phyloP scores from a whole-genome alignment of 108 stramenopile genomes.

The Schizochytrium sp. region DNA sequence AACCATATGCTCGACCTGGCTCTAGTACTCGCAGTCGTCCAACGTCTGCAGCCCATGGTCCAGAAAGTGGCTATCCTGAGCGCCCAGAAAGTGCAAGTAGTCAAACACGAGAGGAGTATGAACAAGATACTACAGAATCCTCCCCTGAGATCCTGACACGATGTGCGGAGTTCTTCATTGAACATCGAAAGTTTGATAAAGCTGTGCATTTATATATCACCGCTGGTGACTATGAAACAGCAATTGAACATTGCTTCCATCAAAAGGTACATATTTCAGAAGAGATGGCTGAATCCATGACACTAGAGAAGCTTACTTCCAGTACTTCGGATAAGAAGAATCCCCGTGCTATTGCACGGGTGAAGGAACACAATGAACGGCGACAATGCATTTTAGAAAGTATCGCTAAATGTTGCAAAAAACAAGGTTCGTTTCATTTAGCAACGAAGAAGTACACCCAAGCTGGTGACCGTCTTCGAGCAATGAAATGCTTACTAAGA shows the following conservation, averaged over 20 bases:
- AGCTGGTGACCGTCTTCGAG: slow-evolving; percentile 78
- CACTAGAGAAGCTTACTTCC: slow-evolving; percentile 64
- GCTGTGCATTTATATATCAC: slow-evolving; percentile 72
- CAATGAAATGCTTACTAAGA: slow-evolving; percentile 80
- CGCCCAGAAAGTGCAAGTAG: not conserved
- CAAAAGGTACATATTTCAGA: slow-evolving; percentile 73
- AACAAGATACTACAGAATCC: not conserved
- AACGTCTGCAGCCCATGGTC: not conserved
- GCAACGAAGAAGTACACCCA: slow-evolving; percentile 84
- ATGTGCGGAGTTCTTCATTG: slow-evolving; percentile 79
- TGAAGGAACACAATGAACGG: slow-evolving; percentile 50
- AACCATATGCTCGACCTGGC: slow-evolving; percentile 58
- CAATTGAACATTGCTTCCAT: slow-evolving; percentile 74
- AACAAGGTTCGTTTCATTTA: slow-evolving; percentile 75
- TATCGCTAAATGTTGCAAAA: slow-evolving; percentile 74
- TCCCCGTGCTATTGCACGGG: not conserved
- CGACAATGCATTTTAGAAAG: slow-evolving; percentile 68
- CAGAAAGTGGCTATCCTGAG: not conserved
- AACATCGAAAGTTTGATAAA: slow-evolving; percentile 76
- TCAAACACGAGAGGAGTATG: slow-evolving; percentile 25
- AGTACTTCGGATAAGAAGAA: not conserved
- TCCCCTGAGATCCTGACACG: slow-evolving; percentile 65
- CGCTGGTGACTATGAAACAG: slow-evolving; percentile 65
- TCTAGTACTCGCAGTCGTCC: slow-evolving; percentile 57
- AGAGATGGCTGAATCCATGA: slow-evolving; percentile 76